Evolutionary conservation across 2,329 filamentous ascomycete genomes (phyloP).

Genomic region (Curvularia eragrostidis): DNA sequence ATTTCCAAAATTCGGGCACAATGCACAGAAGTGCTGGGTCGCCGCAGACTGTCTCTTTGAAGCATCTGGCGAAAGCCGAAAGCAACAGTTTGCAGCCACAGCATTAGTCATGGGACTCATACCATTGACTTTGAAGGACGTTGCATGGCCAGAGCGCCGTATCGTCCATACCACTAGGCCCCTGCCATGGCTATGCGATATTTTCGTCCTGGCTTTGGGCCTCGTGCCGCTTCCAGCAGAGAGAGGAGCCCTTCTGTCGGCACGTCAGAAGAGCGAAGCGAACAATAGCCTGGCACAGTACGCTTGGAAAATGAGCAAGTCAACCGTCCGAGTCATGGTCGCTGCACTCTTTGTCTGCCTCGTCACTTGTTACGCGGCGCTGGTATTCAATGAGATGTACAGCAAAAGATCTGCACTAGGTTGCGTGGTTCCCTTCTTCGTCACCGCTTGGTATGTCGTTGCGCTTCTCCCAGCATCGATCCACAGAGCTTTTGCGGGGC

Average conservation of each 20-base stretch:
- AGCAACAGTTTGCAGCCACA: conserved; percentile 1
- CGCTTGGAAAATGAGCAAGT: background rate
- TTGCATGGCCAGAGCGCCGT: background rate
- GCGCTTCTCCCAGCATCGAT: background rate
- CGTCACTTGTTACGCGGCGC: background rate
- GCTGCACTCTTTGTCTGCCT: background rate
- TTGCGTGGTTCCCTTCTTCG: background rate
- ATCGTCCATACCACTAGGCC: background rate
- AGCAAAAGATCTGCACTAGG: background rate
- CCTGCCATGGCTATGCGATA: background rate
- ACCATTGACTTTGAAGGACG: background rate
- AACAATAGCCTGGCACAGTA: background rate
- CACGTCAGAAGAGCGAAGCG: background rate
- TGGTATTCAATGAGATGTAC: background rate
- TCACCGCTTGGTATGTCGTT: background rate
- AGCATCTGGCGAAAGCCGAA: background rate
- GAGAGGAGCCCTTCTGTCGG: background rate
- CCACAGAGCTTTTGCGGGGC: background rate
- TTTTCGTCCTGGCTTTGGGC: background rate
- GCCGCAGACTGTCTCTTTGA: background rate
- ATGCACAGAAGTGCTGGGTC: background rate
- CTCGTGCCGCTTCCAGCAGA: background rate
- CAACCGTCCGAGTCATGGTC: background rate
- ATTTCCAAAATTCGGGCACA: background rate
- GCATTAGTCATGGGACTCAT: background rate